These are phyloP conservation scores for Aspergillus costaricaensis DNA, from an alignment of 2,329 filamentous ascomycete genomes.

Conservation along the genomic window DNA sequence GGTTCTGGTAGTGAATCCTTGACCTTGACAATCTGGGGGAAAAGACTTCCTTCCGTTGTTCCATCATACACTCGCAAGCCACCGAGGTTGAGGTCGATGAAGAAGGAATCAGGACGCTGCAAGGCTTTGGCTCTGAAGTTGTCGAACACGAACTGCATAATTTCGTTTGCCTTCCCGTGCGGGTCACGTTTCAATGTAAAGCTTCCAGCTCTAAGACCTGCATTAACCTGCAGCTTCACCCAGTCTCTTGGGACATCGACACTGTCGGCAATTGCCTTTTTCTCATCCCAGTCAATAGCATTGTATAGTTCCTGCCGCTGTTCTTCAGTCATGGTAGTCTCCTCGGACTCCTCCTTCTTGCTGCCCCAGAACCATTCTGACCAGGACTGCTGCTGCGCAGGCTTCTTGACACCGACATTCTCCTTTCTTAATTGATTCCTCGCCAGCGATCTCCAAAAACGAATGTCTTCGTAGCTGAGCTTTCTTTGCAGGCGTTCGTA, in stretches of 20 bases:
- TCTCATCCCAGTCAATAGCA: slow-evolving; percentile 98
- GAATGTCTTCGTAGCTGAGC: slow-evolving; percentile 87
- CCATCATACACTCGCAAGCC: slow-evolving; percentile 94
- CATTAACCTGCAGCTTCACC: slow-evolving; percentile 88
- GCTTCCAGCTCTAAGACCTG: slow-evolving; percentile 90
- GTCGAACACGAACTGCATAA: slow-evolving; percentile 91
- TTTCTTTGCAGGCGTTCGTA: slow-evolving; percentile 80
- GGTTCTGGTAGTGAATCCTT: slow-evolving; percentile 74
- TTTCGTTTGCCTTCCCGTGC: slow-evolving; percentile 74
- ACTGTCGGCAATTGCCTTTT: slow-evolving; percentile 80
- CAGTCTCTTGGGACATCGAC: slow-evolving; percentile 89
- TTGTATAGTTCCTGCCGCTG: slow-evolving; percentile 96
- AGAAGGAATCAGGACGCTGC: slow-evolving; percentile 85
- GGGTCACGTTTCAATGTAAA: slow-evolving; percentile 89
- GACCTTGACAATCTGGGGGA: slow-evolving; percentile 91
- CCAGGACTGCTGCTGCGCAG: slow-evolving; percentile 78
- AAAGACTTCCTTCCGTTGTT: slow-evolving; percentile 86
- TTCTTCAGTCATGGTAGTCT: slow-evolving; percentile 88
- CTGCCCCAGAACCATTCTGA: slow-evolving; percentile 87
- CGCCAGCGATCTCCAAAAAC: slow-evolving; percentile 94
- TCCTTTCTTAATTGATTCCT: slow-evolving; percentile 95
- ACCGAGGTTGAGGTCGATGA: slow-evolving; percentile 85
- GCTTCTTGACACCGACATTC: slow-evolving; percentile 81
- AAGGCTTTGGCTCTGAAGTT: slow-evolving; percentile 88
- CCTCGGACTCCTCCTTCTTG: slow-evolving; percentile 71